These are phyloP conservation scores for Carex myosuroides DNA, from an alignment of 176 grass and related monocot genomes.

Conservation along the genomic window DNA sequence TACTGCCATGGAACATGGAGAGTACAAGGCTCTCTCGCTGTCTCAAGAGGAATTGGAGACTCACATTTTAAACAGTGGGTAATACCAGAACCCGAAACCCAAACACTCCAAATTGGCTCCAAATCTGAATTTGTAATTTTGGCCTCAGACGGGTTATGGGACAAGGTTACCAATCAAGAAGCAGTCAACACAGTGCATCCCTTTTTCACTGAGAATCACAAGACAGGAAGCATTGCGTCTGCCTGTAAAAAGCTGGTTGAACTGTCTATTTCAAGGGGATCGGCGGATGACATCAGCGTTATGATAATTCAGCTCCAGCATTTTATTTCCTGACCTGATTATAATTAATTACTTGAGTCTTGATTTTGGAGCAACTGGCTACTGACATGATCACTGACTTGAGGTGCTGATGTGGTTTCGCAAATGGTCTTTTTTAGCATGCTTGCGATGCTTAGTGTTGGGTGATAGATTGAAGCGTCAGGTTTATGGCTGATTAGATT, in stretches of 20 bases:
- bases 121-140: slow-evolving; percentile 89
- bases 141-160: slow-evolving; percentile 92
- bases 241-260: slow-evolving; percentile 75
- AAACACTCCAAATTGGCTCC: slow-evolving; percentile 38
- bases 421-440: slow-evolving; percentile 43
- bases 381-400: not conserved
- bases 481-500: not conserved
- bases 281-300: slow-evolving; percentile 72
- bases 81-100: slow-evolving; percentile 71
- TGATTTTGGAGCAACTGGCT: slow-evolving; percentile 1
- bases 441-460: slow-evolving; percentile 33
- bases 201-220: slow-evolving; percentile 29
- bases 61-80: slow-evolving; percentile 86
- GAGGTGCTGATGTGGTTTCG: slow-evolving; percentile 23
- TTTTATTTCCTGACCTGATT: slow-evolving; percentile 21
- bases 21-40: slow-evolving; percentile 80
- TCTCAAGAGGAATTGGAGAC: slow-evolving; percentile 87
- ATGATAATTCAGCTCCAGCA: slow-evolving; percentile 74
- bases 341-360: not conserved
- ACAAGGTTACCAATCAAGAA: slow-evolving; percentile 92
- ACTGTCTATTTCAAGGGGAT: slow-evolving; percentile 53
- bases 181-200: slow-evolving; percentile 56
- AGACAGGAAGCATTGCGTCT: slow-evolving; percentile 28
- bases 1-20: slow-evolving; percentile 85
- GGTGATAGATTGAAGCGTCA: not conserved